These are phyloP conservation scores for Meripilus lineatus DNA, from an alignment of 1,284 basidiomycete genomes.

Conservation along the genomic window DNA sequence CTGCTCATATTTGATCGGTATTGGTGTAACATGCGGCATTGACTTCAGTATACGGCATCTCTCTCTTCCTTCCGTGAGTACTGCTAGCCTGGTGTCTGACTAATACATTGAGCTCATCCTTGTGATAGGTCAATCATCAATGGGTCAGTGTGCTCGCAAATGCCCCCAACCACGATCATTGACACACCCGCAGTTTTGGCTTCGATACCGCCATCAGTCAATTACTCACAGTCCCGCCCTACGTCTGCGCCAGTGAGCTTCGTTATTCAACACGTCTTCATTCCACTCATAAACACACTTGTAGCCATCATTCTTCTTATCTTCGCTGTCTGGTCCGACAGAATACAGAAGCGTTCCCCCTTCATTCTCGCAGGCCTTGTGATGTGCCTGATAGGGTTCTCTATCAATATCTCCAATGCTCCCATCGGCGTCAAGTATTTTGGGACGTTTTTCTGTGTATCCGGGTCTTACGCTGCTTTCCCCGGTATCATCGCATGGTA, in stretches of 20 bases:
- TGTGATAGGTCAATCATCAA: conserved; percentile 55
- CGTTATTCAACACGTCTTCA: not conserved
- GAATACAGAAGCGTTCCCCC: conserved; percentile 47
- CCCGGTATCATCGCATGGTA: conserved; percentile 67
- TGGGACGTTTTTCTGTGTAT: conserved; percentile 59
- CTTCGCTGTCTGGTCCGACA: conserved; percentile 59
- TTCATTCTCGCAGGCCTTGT: conserved; percentile 54
- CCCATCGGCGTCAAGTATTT: conserved; percentile 57
- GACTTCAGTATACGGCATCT: conserved; percentile 46
- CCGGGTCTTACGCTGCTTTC: conserved; percentile 55
- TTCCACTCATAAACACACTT: not conserved
- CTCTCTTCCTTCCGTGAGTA: conserved; percentile 60
- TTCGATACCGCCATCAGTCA: conserved; percentile 53
- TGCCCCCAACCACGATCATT: too few relatives aligned
- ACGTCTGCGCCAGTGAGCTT: conserved; percentile 52
- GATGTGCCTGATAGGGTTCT: conserved; percentile 54
- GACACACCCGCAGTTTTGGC: conserved; percentile 42
- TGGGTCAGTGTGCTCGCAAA: conserved; percentile 28
- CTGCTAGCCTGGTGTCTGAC: not conserved
- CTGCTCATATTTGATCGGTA: not conserved
- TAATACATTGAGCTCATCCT: not conserved
- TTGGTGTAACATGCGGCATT: not conserved
- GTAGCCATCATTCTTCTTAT: conserved; percentile 47
- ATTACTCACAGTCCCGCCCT: conserved; percentile 67
- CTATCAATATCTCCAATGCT: conserved; percentile 57